phyloP scores from a whole-genome alignment of 1,139 yeast species.

The Candida tetrigidarum region DNA sequence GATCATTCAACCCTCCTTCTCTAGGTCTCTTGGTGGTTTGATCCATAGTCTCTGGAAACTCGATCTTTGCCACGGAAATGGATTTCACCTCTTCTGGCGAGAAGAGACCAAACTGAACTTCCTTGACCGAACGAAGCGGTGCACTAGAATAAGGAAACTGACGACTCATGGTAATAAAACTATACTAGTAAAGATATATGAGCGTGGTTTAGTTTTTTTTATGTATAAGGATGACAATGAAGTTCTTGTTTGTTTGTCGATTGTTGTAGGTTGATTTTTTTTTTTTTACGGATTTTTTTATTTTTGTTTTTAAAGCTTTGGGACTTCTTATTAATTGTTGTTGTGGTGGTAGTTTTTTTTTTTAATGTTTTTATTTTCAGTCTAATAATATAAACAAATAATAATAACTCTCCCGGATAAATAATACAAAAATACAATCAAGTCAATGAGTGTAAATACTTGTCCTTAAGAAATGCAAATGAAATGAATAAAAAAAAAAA shows the following conservation, averaged over 20 bases:
- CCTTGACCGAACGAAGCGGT: constrained; percentile 94
- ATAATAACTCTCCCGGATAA: background rate
- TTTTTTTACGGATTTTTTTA: background rate
- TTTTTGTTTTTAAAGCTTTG: no score
- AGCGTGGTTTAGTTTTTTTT: no score
- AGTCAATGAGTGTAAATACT: constrained; percentile 9
- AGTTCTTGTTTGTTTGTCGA: constrained; percentile 7
- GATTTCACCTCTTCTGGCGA: constrained; percentile 99
- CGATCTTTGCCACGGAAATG: constrained; percentile 95
- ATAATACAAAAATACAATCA: constrained; percentile 6
- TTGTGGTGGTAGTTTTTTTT: constrained; percentile 2
- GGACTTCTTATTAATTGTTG: no score
- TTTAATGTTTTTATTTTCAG: constrained; percentile 8
- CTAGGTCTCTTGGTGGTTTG: constrained; percentile 94
- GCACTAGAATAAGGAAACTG: constrained; percentile 96
- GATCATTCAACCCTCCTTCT: constrained; percentile 96
- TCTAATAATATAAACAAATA: background rate
- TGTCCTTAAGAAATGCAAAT: background rate
- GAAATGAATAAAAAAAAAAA: background rate
- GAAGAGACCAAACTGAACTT: constrained; percentile 97
- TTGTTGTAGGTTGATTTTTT: background rate
- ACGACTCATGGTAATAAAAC: constrained; percentile 41
- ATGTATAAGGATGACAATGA: no score
- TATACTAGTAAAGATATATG: background rate
- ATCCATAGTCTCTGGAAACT: constrained; percentile 99